A percentile compares a stretch with the other conserved stretches of the same genome.
Evolutionary conservation across 164 flowering plant genomes (phyloP).

Genomic region (Aristolochia californica): DNA sequence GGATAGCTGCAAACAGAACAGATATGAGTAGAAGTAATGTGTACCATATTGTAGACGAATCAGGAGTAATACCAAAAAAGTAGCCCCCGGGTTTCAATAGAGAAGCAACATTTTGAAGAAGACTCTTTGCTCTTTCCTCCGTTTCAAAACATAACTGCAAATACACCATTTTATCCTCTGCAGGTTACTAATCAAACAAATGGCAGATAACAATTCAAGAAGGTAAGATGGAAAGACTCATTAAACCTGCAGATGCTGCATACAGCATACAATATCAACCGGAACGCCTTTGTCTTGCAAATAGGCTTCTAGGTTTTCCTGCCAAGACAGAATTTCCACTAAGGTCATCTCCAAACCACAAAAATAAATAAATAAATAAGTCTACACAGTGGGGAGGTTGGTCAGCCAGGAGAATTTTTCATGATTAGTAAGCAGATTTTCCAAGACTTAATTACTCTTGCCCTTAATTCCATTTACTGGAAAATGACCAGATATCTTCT

Average conservation of each 20-base stretch:
- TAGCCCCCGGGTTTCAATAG: slow-evolving; percentile 92
- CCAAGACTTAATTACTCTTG: too few relatives aligned
- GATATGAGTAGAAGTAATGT: slow-evolving; percentile 9
- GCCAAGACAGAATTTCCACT: slow-evolving; percentile 12
- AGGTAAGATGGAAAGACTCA: neutral
- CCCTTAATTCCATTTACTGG: too few relatives aligned
- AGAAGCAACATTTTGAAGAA: slow-evolving; percentile 72
- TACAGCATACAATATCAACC: slow-evolving; percentile 78
- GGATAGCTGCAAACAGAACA: too few relatives aligned
- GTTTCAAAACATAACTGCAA: slow-evolving; percentile 78
- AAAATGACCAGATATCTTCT: too few relatives aligned
- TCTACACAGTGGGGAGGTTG: neutral
- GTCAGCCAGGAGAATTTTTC: neutral
- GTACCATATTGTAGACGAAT: slow-evolving; percentile 99
- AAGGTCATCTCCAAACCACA: neutral
- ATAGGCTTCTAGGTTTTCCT: slow-evolving; percentile 53
- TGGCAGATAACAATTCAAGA: neutral
- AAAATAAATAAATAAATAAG: neutral
- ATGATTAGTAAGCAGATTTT: neutral
- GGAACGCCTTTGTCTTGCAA: slow-evolving; percentile 44
- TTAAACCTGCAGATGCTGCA: slow-evolving; percentile 88
- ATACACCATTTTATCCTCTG: neutral
- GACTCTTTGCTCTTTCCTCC: slow-evolving; percentile 76
- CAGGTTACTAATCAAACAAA: neutral
- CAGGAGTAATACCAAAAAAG: slow-evolving; percentile 95